Percentiles rank a stretch among this genome's conserved stretches.
Evolutionary conservation across 345 rosid genomes (phyloP).

Genomic region (Lepidium sativum): DNA sequence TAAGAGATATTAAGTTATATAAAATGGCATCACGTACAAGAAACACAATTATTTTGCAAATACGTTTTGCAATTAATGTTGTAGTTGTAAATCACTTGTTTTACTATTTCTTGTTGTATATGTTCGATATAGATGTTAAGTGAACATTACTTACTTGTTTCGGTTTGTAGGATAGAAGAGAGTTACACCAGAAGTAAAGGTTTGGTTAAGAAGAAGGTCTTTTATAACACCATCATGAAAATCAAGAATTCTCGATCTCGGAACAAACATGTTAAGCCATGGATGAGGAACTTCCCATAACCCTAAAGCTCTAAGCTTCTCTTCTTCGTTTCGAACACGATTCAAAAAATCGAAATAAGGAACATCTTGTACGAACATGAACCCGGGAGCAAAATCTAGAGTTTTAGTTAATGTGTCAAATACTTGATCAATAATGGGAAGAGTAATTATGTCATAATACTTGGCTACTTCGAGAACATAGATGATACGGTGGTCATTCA

Average conservation of each 20-base stretch:
- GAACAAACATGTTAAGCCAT: conserved; percentile 81
- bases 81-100: too few species aligned
- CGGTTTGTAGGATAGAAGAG: conserved; percentile 81
- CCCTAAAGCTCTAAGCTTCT: conserved; percentile 51
- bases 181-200: conserved; percentile 54
- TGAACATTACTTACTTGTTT: conserved; percentile 40
- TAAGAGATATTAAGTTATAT: too few species aligned
- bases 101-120: too few species aligned
- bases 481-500: conserved; percentile 43
- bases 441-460: conserved; percentile 42
- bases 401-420: conserved; percentile 25
- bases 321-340: conserved; percentile 67
- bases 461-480: conserved; percentile 68
- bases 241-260: conserved; percentile 51
- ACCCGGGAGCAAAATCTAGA: conserved; percentile 25
- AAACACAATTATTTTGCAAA: too few species aligned
- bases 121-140: too few species aligned
- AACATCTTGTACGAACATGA: conserved; percentile 37
- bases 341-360: conserved; percentile 52
- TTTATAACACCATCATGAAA: conserved; percentile 64
- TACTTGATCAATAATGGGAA: conserved; percentile 32
- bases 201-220: conserved; percentile 52
- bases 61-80: too few species aligned
- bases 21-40: too few species aligned
- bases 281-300: conserved; percentile 98